Evolutionary conservation across 805 yeast genomes (phyloP).

Genomic region (Wickerhamiella brachini): DNA sequence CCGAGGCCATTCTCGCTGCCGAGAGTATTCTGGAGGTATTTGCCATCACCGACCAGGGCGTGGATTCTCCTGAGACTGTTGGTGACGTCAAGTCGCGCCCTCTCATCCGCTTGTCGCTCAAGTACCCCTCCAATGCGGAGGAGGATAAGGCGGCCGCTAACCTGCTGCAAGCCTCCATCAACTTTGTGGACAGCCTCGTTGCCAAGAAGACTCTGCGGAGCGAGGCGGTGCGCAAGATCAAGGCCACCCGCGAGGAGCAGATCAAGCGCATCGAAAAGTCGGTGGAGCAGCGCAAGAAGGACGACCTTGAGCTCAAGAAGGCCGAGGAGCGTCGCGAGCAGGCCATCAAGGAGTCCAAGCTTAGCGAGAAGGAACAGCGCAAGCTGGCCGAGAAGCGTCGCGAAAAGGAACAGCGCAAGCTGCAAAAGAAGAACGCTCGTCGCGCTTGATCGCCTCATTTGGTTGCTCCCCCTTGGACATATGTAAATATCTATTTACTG

Average conservation of each 20-base stretch:
- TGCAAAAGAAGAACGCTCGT: slow-evolving; percentile 16
- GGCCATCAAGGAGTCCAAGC: slow-evolving; percentile 48
- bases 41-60: slow-evolving; percentile 74
- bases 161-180: slow-evolving; percentile 42
- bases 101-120: slow-evolving; percentile 41
- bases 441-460: not conserved
- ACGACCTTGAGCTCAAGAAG: slow-evolving; percentile 54
- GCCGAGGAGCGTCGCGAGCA: slow-evolving; percentile 39
- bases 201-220: slow-evolving; percentile 45
- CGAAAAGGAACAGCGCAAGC: slow-evolving; percentile 71
- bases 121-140: slow-evolving; percentile 34
- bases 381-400: slow-evolving; percentile 63
- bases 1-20: slow-evolving; percentile 33
- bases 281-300: slow-evolving; percentile 52
- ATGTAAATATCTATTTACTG: slow-evolving; percentile 24
- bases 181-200: slow-evolving; percentile 45
- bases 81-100: slow-evolving; percentile 19
- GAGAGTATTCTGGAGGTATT: slow-evolving; percentile 44
- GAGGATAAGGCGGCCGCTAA: slow-evolving; percentile 38
- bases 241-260: slow-evolving; percentile 66
- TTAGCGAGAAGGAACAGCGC: slow-evolving; percentile 66
- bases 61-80: slow-evolving; percentile 48
- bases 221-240: slow-evolving; percentile 65
- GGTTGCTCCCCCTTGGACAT: not conserved
- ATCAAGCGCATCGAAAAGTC: slow-evolving; percentile 51